These are phyloP conservation scores for Alternaria conjuncta DNA, from an alignment of 2,329 filamentous ascomycete genomes.

Conservation along the genomic window DNA sequence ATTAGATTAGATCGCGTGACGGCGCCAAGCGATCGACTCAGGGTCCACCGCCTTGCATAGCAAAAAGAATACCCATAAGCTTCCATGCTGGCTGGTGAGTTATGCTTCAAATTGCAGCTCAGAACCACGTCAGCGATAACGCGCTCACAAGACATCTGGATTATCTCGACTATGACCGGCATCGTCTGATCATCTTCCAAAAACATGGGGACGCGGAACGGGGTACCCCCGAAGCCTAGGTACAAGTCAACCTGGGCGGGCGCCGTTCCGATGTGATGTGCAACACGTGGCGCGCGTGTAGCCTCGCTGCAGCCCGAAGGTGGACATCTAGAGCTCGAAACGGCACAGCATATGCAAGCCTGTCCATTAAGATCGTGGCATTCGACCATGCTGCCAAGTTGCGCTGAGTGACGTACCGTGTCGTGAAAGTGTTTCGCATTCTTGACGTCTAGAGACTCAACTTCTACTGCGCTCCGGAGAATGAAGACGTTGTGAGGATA, in stretches of 20 bases:
- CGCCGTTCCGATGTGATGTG: constrained; percentile 6
- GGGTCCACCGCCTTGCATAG: constrained; percentile 14
- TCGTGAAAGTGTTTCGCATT: background rate
- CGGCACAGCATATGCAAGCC: constrained; percentile 16
- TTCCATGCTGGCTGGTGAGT: background rate
- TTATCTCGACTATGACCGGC: background rate
- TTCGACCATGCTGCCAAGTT: constrained; percentile 23
- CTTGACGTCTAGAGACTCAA: background rate
- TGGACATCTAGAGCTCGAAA: constrained; percentile 12
- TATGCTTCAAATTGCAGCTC: background rate
- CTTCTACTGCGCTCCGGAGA: background rate
- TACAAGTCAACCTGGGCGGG: background rate
- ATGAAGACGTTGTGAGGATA: constrained; percentile 4
- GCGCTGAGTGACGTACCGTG: constrained; percentile 17
- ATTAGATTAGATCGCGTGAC: constrained; percentile 26
- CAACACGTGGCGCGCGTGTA: constrained; percentile 13
- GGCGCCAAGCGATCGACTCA: constrained; percentile 31
- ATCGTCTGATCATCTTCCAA: background rate
- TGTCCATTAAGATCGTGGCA: constrained; percentile 17
- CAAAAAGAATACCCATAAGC: background rate
- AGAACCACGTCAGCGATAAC: background rate
- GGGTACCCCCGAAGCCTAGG: background rate
- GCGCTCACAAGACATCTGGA: background rate
- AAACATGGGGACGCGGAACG: background rate
- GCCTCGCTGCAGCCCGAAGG: constrained; percentile 3